Evolutionary conservation across 345 rosid species (phyloP), one percentile per base, ranked within the genome.

Genomic region (Bruguiera gymnorhiza): DNA sequence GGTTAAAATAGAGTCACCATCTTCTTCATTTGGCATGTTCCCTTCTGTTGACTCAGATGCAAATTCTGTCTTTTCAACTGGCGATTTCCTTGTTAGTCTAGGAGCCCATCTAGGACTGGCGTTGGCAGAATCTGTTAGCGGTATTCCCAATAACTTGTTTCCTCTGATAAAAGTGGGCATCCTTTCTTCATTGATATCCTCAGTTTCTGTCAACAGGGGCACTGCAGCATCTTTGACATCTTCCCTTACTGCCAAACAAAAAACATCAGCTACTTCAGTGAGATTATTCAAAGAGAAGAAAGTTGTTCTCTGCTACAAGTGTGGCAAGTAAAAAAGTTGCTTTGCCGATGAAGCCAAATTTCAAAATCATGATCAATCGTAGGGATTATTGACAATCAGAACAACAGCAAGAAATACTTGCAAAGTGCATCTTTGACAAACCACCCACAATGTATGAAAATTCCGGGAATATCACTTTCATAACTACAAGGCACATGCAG

Each of bases 71-170:
- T 82, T 89, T 32, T 88, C 94, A 11, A 85, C 80, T 10, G 74
- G 53, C 6, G 89, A 79, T 80, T 85, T 94, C 79, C 65, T 83
- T 2, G 65, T 36, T 23, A 77, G 29, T 70, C 87, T 79, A 8
- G 74, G 53, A 71, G 80, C 69, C 87, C 87, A 81, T 39, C 96
- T 69, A 0, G 97, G 96, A 80, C 89, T 92, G 19, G 73, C 66
- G 64, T 71, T 74, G 60, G 90, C 88, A 3, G 96, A 87, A 76
- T 95, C 97, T 2, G 90, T 70, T 5, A 87, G 84, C 0, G 97
- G 87, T 68, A 84, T 85, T 63, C 96, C 95, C 18, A 87, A 91
- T 65, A 89, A 91, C 80, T 62, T 88, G 89, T 86, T 89, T 21
- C 87, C 85, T 76, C 87, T 80, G 18, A 61, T 63, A 68, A 79